phyloP scores from a whole-genome alignment of 306 rosid species.

The Cucurbita moschata region DNA sequence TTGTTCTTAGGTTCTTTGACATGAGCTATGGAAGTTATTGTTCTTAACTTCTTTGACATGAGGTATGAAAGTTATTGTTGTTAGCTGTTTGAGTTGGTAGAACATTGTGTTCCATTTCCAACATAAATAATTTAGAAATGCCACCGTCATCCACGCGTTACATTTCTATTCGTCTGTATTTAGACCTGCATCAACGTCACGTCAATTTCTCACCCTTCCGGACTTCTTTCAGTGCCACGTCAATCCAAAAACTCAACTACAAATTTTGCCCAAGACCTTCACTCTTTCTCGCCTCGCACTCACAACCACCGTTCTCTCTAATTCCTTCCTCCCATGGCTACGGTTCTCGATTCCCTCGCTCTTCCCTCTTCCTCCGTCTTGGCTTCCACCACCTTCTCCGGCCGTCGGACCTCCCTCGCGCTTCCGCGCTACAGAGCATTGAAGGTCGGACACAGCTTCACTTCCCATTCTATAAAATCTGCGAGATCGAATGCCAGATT shows the following conservation, averaged over 20 bases:
- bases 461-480: constrained; percentile 13
- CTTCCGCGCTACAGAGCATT: constrained; percentile 44
- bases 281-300: background rate
- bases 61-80: no score
- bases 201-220: background rate
- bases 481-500: constrained; percentile 12
- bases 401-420: constrained; percentile 12
- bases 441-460: constrained; percentile 20
- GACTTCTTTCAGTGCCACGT: background rate
- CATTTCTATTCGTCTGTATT: background rate
- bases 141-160: background rate
- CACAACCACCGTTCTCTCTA: constrained; percentile 8
- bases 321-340: constrained; percentile 59
- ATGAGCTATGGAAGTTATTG: no score
- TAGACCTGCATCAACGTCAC: background rate
- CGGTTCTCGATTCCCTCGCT: constrained; percentile 39
- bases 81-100: no score
- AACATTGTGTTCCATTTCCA: no score
- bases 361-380: constrained; percentile 35
- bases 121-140: no score
- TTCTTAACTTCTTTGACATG: no score
- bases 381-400: constrained; percentile 24
- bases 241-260: background rate
- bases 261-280: background rate
- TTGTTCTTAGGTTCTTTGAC: no score